Percentiles rank a stretch among this genome's conserved stretches.
Evolutionary conservation across 129 eudicot genomes (phyloP).

Genomic region (Glebionis coronaria): DNA sequence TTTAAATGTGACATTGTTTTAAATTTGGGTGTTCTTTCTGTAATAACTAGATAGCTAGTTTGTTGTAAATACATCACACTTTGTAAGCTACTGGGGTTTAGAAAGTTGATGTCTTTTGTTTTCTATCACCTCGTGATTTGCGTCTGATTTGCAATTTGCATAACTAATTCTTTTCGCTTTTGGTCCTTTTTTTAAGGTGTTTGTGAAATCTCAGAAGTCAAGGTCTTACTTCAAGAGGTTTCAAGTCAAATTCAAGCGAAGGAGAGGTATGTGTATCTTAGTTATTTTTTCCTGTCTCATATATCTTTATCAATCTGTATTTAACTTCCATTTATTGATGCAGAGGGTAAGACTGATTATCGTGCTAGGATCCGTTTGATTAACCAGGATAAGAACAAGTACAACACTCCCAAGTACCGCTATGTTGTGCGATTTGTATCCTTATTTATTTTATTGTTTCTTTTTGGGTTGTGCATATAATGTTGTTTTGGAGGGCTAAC

Average conservation of each 20-base stretch:
- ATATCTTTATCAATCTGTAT: neutral
- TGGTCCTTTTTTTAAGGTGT: slow-evolving; percentile 14
- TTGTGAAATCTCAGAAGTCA: slow-evolving; percentile 40
- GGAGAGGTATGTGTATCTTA: slow-evolving; percentile 37
- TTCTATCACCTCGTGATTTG: too few species aligned
- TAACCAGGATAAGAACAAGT: slow-evolving; percentile 53
- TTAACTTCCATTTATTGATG: neutral
- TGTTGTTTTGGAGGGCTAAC: too few species aligned
- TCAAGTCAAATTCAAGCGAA: slow-evolving; percentile 54
- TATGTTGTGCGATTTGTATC: slow-evolving; percentile 56
- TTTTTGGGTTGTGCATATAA: too few species aligned
- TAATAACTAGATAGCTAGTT: too few species aligned
- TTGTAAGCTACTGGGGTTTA: too few species aligned
- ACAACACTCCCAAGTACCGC: slow-evolving; percentile 46
- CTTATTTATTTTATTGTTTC: neutral
- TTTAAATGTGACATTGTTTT: too few species aligned
- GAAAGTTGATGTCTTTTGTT: too few species aligned
- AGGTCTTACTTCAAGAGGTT: slow-evolving; percentile 49
- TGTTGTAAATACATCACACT: too few species aligned
- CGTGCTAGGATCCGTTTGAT: slow-evolving; percentile 49
- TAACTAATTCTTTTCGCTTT: neutral
- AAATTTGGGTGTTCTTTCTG: too few species aligned
- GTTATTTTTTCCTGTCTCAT: neutral
- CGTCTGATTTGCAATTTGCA: slow-evolving; percentile 2
- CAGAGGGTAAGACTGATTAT: slow-evolving; percentile 59